These are phyloP conservation scores for Pseudevernia furfuracea DNA, from an alignment of 495 filamentous ascomycete genomes.

Conservation along the genomic window DNA sequence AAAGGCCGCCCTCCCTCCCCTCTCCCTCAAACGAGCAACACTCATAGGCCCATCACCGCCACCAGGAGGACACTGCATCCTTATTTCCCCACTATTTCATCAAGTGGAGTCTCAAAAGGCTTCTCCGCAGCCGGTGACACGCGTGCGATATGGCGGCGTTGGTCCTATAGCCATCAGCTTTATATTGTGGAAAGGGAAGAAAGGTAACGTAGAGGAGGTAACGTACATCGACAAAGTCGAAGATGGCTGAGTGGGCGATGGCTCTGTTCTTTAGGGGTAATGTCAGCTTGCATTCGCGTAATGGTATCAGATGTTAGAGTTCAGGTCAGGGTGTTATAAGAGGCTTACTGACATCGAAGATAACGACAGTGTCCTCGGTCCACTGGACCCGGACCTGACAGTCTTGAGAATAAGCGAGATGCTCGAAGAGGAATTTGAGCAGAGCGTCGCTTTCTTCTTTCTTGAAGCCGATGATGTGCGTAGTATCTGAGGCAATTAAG, in stretches of 20 bases:
- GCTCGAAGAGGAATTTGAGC: constrained; percentile 58
- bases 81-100: not conserved
- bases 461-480: constrained; percentile 57
- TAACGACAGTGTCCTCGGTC: constrained; percentile 49
- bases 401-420: constrained; percentile 52
- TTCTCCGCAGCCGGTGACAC: not conserved
- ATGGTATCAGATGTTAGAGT: constrained; percentile 5
- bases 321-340: not conserved
- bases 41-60: too few species aligned
- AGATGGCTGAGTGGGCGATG: constrained; percentile 65
- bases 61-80: not conserved
- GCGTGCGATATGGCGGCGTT: not conserved
- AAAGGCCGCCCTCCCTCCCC: too few species aligned
- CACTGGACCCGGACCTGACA: constrained; percentile 53
- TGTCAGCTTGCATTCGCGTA: not conserved
- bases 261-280: constrained; percentile 52
- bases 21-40: too few species aligned
- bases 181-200: too few species aligned
- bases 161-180: not conserved
- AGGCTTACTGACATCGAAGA: constrained; percentile 50
- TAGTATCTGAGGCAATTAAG: constrained; percentile 38
- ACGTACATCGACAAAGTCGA: constrained; percentile 66
- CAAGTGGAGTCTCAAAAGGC: not conserved
- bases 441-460: constrained; percentile 60
- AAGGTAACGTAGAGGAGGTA: not conserved